Percentiles rank a stretch among this genome's conserved stretches.
Conservation (phyloP, 2,329 filamentous ascomycete species). For the Cladophialophora yegresii region DNA sequence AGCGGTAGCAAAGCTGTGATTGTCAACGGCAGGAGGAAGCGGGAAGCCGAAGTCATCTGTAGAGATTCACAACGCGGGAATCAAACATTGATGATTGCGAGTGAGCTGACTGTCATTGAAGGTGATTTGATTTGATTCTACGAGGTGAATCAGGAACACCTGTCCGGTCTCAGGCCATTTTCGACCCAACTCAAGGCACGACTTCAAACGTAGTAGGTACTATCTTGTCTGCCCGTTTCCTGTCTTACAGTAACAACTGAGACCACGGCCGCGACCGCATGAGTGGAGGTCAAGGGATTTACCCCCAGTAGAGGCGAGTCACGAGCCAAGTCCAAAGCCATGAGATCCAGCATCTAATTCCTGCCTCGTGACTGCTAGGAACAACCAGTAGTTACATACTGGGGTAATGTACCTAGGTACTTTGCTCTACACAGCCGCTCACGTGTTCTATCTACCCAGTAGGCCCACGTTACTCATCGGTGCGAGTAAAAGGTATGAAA, state of each 20-base stretch:
- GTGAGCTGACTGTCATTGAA: background rate
- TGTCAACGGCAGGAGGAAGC: background rate
- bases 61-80: background rate
- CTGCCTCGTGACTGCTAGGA: background rate
- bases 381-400: background rate
- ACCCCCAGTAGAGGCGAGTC: too few species aligned
- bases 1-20: background rate
- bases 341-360: background rate
- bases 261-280: background rate
- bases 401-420: background rate
- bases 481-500: too few species aligned
- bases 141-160: background rate
- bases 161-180: background rate
- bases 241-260: background rate
- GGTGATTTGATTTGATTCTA: background rate
- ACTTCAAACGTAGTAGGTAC: background rate
- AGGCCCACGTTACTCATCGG: too few species aligned
- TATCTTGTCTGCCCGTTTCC: background rate
- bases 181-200: background rate
- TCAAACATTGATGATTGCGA: background rate
- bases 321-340: background rate
- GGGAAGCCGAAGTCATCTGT: background rate
- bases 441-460: too few species aligned
- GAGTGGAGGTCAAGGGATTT: background rate
- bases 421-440: too few species aligned